Conservation (phyloP, 768 basidiomycete species). For the Sistotremastrum suecicum region DNA sequence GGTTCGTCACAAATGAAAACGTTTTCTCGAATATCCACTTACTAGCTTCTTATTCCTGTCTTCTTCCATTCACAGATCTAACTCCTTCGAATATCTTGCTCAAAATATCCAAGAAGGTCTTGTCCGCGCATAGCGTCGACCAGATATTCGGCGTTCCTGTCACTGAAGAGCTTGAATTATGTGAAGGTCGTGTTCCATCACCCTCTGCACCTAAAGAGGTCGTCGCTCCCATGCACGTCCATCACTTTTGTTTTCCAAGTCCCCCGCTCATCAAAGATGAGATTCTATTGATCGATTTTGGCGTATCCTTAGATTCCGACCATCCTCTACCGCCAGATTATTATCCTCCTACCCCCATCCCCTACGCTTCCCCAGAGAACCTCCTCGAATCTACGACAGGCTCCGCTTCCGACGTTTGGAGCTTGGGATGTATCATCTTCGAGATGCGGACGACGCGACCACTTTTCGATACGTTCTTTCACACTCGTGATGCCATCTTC, state of each 20-base stretch:
- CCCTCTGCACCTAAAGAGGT: conserved; percentile 18
- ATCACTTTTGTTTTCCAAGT: conserved; percentile 9
- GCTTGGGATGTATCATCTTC: conserved; percentile 27
- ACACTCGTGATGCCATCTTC: conserved; percentile 17
- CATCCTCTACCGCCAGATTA: conserved; percentile 15
- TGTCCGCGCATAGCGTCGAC: conserved; percentile 22
- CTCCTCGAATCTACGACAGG: conserved; percentile 18
- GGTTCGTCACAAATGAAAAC: conserved; percentile 11
- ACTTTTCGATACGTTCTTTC: conserved; percentile 26
- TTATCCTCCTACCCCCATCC: conserved; percentile 16
- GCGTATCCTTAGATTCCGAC: conserved; percentile 18
- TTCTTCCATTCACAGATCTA: conserved; percentile 16
- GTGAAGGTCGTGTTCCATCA: conserved; percentile 12
- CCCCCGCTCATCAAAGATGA: conserved; percentile 18
- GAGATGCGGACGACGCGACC: conserved; percentile 27
- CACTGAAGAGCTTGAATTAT: conserved; percentile 16
- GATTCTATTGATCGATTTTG: conserved; percentile 23
- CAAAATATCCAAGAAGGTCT: conserved; percentile 12
- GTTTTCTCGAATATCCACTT: neutral
- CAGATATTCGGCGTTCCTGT: conserved; percentile 18
- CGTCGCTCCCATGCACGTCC: conserved; percentile 14
- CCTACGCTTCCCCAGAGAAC: conserved; percentile 23
- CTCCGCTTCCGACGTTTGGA: conserved; percentile 24
- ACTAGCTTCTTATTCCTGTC: neutral
- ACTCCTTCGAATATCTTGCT: conserved; percentile 27